Evolutionary conservation across 192 early-diverging fungal species (phyloP), one percentile per base, ranked within the genome.

Genomic region (Coemansia sp.): DNA sequence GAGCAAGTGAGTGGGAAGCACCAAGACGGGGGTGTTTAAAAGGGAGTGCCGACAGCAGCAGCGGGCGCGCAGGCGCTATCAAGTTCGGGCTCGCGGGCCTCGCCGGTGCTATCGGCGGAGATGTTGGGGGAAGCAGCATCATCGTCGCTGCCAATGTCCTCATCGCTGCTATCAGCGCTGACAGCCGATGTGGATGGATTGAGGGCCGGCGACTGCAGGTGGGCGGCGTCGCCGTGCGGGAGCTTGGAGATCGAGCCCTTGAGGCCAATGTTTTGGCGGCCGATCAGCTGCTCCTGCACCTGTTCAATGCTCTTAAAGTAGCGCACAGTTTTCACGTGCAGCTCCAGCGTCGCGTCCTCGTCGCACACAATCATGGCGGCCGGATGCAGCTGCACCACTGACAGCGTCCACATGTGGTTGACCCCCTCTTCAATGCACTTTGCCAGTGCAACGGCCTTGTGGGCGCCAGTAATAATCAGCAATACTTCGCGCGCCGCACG

Each of bases 361-460:
- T 92, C 90, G 55, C 90, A 92, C 32, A 89, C 87, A 70, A 92
- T 81, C 82, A 92, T 82, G 30, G 85, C 85, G 32, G 83, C 83
- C 23, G 88, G 86, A 50, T 92, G 88, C 30, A 87, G 66, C 69
- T 92, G 88, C 58, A 92, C 84, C 19, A 87, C 90, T 12, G 87
- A 90, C 48, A 92, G 84, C 11, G 88, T 90, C 87, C 87, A 92
- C 88, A 92, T 92, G 79, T 90, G 88, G 78, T 92, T 92, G 58
- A 92, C 86, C 15, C 88, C 85, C 52, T 84, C 83, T 44, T 80
- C 90, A 43, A 91, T 88, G 69, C 88, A 90, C 76, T 92, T 90
- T 55, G 88, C 87, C 48, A 92, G 64, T 1, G 90, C 88, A 34
- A 89, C 70, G 19, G 88, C 87, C 60, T 92, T 92, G 75, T 88